A percentile compares a stretch with the other conserved stretches of the same genome.
Conservation (phyloP, 2,329 filamentous ascomycete genomes). For the Lasiodiplodia sp. region DNA sequence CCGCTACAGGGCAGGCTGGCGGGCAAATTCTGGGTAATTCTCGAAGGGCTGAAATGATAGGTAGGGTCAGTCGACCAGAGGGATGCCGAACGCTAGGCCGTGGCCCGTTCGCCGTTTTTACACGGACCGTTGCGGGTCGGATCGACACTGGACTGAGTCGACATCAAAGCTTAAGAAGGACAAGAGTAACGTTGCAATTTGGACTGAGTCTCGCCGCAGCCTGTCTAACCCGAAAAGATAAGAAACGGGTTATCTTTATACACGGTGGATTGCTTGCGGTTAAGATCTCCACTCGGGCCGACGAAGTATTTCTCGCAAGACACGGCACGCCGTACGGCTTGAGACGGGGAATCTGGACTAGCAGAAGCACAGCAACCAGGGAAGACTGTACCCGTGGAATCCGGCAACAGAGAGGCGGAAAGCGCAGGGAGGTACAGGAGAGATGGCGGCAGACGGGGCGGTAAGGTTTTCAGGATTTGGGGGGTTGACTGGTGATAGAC, state of each 20-base stretch:
- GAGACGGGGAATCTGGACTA: background rate
- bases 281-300: constrained; percentile 15
- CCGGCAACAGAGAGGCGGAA: background rate
- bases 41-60: constrained; percentile 3
- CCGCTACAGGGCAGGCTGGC: background rate
- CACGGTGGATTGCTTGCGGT: background rate
- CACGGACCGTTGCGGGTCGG: constrained; percentile 15
- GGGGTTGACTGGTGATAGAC: background rate
- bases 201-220: constrained; percentile 14
- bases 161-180: constrained; percentile 18
- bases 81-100: background rate
- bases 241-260: constrained; percentile 10
- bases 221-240: constrained; percentile 2
- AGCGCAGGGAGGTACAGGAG: background rate
- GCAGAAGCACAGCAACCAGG: background rate
- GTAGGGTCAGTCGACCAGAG: background rate
- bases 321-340: background rate
- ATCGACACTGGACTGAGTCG: constrained; percentile 1
- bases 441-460: background rate
- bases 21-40: background rate
- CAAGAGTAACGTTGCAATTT: constrained; percentile 23
- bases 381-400: background rate
- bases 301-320: background rate
- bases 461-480: background rate
- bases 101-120: background rate